phyloP scores from a whole-genome alignment of 768 basidiomycete genomes.

The Kwoniella sp. region DNA sequence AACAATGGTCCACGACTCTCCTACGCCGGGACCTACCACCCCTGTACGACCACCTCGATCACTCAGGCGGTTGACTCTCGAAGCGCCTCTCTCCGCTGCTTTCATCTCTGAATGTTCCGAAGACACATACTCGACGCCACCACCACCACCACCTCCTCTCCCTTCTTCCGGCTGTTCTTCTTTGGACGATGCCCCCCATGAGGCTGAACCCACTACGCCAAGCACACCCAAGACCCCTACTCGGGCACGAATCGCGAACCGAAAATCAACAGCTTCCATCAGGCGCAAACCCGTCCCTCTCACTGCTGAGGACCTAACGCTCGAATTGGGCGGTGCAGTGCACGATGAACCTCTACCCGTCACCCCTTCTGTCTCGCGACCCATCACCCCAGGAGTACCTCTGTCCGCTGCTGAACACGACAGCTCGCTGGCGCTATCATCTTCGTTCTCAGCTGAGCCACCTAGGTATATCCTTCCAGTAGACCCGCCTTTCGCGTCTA shows the following conservation, averaged over 20 bases:
- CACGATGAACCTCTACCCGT: conserved; percentile 1
- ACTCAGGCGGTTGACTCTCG: conserved; percentile 1
- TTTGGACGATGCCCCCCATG: not conserved
- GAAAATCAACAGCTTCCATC: conserved; percentile 35
- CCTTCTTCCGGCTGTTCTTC: conserved; percentile 4
- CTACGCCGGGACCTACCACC: conserved; percentile 10
- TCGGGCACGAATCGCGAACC: conserved; percentile 2
- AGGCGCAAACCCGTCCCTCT: conserved; percentile 41
- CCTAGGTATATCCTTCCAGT: conserved; percentile 36
- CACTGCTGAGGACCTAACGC: conserved; percentile 2
- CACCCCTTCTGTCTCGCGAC: not conserved
- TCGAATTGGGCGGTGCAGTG: not conserved
- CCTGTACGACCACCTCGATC: conserved; percentile 16
- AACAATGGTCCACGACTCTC: not conserved
- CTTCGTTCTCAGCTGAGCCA: conserved; percentile 13
- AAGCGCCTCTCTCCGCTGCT: not conserved
- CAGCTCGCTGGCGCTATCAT: not conserved
- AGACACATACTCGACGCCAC: not conserved
- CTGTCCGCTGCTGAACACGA: not conserved
- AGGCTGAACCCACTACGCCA: not conserved
- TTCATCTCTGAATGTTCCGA: too few species aligned
- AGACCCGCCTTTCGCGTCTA: conserved; percentile 24
- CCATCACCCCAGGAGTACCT: not conserved
- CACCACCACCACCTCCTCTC: conserved; percentile 1
- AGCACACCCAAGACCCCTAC: conserved; percentile 6